Conservation (phyloP, 2,329 filamentous ascomycete species). For the Cadophora sp. region DNA sequence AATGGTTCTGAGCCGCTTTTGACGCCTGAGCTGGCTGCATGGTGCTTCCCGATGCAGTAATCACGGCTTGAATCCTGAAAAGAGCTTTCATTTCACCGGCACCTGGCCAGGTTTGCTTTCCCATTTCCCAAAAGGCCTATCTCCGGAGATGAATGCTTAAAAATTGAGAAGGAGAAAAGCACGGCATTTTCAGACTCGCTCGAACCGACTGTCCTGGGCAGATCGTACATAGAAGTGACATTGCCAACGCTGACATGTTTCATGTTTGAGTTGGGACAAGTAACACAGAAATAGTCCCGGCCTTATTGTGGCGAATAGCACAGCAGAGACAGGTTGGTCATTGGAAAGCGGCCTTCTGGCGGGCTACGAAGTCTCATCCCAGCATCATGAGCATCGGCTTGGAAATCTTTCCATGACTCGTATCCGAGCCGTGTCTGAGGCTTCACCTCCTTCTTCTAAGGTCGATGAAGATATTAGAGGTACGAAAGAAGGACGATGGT, state of each 20-base stretch:
- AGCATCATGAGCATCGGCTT: neutral
- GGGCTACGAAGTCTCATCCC: neutral
- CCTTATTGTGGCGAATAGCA: slow-evolving; percentile 1
- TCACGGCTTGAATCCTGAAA: too few relatives aligned
- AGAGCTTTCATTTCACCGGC: neutral
- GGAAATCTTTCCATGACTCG: neutral
- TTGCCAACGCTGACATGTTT: slow-evolving; percentile 4
- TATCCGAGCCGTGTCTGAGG: neutral
- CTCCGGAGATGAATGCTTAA: neutral
- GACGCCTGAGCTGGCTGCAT: neutral
- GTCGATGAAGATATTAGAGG: neutral
- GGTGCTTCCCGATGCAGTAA: slow-evolving; percentile 1
- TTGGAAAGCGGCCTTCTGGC: neutral
- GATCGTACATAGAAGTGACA: neutral
- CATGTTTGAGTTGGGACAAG: slow-evolving; percentile 5
- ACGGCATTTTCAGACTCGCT: neutral
- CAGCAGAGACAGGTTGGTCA: neutral
- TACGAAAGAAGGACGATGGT: neutral
- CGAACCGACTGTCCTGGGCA: too few relatives aligned
- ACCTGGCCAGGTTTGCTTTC: neutral
- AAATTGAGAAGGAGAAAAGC: neutral
- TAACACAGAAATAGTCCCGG: neutral
- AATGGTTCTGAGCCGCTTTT: neutral
- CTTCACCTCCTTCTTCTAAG: neutral
- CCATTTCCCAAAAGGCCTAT: neutral